Base-by-base conservation (phyloP, 2,329 filamentous ascomycete species). In the Colletotrichum sansevieriae region DNA sequence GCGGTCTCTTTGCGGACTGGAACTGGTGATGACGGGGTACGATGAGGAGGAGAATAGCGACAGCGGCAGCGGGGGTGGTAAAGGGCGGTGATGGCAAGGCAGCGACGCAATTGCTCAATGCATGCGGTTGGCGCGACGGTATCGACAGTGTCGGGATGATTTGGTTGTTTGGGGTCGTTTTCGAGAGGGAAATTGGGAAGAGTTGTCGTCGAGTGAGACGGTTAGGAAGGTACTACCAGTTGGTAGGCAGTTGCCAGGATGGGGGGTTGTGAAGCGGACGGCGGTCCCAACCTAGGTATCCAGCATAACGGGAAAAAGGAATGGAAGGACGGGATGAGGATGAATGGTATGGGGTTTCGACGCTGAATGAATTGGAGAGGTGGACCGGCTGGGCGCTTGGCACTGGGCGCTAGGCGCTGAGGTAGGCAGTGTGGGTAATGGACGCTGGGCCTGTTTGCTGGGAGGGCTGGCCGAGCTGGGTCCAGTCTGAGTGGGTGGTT, bases 1-100 rank as follows among this genome's bases (percentile, higher is more conserved):
- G 70, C 51, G 68, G 70, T 61, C 66, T 69, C 56, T 66, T 71
- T 72, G 70, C 72, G 71, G 72, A 71, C 73, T 29, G 49, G 9
- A 18, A 54, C 29, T 15, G 49, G 33, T 29, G 47, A 20, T 13
- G 22, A 51, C 47, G 22, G 22, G 29, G 29, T 29, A 25, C 47
- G 47, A 51, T 25, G 22, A 5, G 25, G 25, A 29, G 47, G 47
- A 22, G 47, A 51, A 22, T 9, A 15, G 49, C 49, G 29, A 54
- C 25, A 15, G 49, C 25, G 49, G n/a, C 49, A 33, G 49, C 49
- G 29, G 25, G 6, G 49, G 49, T 54, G 29, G 25, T 54, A 29
- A 54, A 11, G 25, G 35, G 22, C 25, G 29, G 49, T 15, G 49
- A 54, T 69, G 43, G 29, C 13, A 29, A 18, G 44, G 46, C 18